These are phyloP conservation scores for Juncus effusus DNA, from an alignment of 176 grass and related monocot genomes.

Conservation along the genomic window DNA sequence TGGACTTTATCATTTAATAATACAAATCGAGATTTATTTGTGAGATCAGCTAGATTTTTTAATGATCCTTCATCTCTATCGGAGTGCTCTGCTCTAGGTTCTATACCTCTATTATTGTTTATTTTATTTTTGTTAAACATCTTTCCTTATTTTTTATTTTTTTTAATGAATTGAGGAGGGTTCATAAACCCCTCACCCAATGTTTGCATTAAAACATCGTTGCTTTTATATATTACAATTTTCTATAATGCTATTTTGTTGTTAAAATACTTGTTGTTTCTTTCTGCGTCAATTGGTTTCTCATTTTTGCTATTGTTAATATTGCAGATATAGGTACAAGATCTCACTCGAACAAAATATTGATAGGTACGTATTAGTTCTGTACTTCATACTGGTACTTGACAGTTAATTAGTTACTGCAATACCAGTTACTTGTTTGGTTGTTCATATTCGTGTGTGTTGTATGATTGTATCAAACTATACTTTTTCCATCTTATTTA, in stretches of 20 bases:
- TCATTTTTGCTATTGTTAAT: constrained; percentile 4
- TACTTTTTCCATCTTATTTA: no score
- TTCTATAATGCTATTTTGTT: neutral
- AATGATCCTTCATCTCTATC: neutral
- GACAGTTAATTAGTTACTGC: no score
- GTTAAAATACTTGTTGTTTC: neutral
- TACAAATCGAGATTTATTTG: neutral
- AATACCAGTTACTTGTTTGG: no score
- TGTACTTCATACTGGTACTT: no score
- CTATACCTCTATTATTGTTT: neutral
- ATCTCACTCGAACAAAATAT: neutral
- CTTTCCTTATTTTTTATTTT: neutral
- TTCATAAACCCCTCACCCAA: no score
- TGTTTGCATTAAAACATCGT: no score
- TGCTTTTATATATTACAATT: neutral
- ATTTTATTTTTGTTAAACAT: neutral
- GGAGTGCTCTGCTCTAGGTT: neutral
- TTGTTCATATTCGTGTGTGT: no score
- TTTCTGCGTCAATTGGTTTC: neutral
- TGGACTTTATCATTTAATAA: neutral
- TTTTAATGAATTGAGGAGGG: no score
- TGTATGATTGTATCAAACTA: no score
- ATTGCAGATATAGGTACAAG: neutral
- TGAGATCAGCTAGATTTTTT: constrained; percentile 5
- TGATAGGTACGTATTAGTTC: neutral